Base-by-base conservation (phyloP, 495 filamentous ascomycete species). In the Penicillium canescens region DNA sequence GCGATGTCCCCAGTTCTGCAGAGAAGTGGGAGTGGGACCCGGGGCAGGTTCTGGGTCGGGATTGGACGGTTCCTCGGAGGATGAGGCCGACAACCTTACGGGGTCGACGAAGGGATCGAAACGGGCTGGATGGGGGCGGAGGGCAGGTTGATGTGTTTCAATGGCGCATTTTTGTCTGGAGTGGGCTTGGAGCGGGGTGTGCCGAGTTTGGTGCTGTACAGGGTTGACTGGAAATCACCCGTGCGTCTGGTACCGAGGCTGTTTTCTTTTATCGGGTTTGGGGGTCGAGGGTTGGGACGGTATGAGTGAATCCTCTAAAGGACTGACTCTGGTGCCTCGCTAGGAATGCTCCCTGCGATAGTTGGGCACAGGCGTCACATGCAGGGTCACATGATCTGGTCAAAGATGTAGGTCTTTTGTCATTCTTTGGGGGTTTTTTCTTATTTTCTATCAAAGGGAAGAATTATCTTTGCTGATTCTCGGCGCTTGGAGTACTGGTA, bases 41-140 rank as follows among this genome's bases (percentile, higher is more conserved):
- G 28, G 54, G 31, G 36, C 53, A 50, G 53, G 47, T 37, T 20
- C 51, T 63, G 57, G 51, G 57, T 63, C 60, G 51, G 57, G 60
- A 66, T 66, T 61, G 55, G 55, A 55, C 55, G 42, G 50, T 31
- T 42, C 23, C 40, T 58, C 60, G 63, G 63, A 58, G 52, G 20
- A 35, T 34, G n/a, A 56, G 54, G 37, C 57, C 54, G 57, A 61
- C 49, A 61, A 57, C 57, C 60, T 57, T 66, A 55, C 36, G 36
- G 38, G 35, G 48, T 52, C 47, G 35, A 14, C 14, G 14, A 39
- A 23, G 23, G 7, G 14, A 16, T 38, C 41, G 50, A 33, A 38
- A 16, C 20, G 41, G 20, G 42, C 16, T 23, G 8, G 38, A 45
- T 18, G n/a, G 12, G n/a, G 18, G 3, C 21, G n/a, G 43, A 18